Evolutionary conservation across 441 rosid species (phyloP), one percentile per base, ranked within the genome.

Genomic region (Bocquillonia castaneifolia): DNA sequence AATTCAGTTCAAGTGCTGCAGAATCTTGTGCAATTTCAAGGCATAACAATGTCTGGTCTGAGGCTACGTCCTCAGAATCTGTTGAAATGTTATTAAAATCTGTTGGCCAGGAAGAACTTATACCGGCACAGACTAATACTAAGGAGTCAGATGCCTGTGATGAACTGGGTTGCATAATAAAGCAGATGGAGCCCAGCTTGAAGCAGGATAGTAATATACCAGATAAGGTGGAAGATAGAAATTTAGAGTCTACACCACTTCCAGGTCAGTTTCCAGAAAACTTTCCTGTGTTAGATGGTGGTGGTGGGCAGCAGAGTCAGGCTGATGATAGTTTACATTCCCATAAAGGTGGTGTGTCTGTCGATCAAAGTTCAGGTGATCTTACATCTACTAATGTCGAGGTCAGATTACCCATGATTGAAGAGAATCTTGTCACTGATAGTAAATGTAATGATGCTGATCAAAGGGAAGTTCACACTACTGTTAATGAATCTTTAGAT

Each of bases 81-180:
- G 97, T 92, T 84, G 99, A 92, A 83, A 95, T 95, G 99, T 85
- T 95, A 72, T 82, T 95, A 80, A 92, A 93, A 79, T 95, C 98
- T 52, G 96, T 95, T 67, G 98, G 97, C 37, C 96, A 88, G 82
- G 99, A 95, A 72, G 93, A 95, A 65, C 79, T 71, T 20, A 73
- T 75, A 77, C 88, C 81, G 34, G 78, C 63, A 63, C 82, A 85
- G 68, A 53, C 65, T 79, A 76, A 66, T 69, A 73, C 64, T 70
- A 84, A 77, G 79, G 87, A 75, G 60, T 79, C 89, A 64, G 90
- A 79, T 69, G 81, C 85, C 74, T 86, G 83, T 81, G 89, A 90
- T 85, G 98, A 82, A 74, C 83, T 88, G 74, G 86, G 86, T 73
- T 85, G 87, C 74, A 75, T 90, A 34, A 78, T 84, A 75, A 85